A percentile compares a stretch with the other conserved stretches of the same genome.
These are phyloP conservation scores for Globisporangium alternatum DNA, from an alignment of 352 stramenopile species.

Conservation along the genomic window DNA sequence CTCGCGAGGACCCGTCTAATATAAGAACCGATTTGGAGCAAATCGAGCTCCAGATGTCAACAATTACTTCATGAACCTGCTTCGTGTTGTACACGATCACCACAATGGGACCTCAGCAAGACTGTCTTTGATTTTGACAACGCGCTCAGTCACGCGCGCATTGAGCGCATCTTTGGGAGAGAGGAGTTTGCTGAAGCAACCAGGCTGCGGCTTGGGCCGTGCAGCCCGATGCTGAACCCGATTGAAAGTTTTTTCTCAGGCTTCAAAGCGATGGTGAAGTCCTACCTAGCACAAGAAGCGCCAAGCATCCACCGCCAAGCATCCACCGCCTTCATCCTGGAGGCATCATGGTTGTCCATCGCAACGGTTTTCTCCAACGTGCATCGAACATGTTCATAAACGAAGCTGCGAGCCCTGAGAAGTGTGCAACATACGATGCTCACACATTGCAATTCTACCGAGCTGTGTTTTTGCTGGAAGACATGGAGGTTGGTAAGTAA, in stretches of 20 bases:
- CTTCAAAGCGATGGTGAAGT: background rate
- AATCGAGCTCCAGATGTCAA: background rate
- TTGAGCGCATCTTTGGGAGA: background rate
- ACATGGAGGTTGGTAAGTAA: background rate
- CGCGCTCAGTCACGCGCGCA: background rate
- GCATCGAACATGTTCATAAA: background rate
- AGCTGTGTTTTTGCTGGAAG: background rate
- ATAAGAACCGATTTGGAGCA: background rate
- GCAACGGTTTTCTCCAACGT: background rate
- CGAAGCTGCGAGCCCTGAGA: background rate
- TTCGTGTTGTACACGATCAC: background rate
- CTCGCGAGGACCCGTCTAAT: background rate
- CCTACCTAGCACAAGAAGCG: background rate
- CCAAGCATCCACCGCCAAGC: background rate
- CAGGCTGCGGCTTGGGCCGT: background rate
- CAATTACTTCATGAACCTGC: background rate
- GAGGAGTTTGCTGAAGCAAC: background rate
- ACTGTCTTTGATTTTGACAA: background rate
- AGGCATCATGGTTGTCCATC: background rate
- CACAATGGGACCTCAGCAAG: background rate
- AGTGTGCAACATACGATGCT: background rate
- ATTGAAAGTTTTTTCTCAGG: background rate
- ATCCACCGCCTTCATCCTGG: background rate
- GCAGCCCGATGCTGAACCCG: background rate
- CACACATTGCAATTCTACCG: background rate